Evolutionary conservation across 768 basidiomycete species (phyloP).

Genomic region (Amyloporia xantha): DNA sequence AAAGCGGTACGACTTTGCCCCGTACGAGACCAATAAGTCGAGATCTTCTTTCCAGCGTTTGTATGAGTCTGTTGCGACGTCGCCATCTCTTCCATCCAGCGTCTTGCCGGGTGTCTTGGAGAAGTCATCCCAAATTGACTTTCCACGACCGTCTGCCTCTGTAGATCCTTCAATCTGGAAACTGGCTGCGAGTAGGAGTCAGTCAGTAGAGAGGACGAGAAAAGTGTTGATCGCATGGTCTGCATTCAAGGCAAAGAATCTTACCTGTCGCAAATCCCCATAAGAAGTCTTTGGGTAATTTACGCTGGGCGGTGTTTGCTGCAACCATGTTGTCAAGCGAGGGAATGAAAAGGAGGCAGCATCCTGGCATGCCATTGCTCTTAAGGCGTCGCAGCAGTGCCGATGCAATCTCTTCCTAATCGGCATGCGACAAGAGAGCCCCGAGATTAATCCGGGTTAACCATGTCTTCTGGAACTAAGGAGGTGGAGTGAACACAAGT

Average conservation of each 20-base stretch:
- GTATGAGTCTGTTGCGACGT: slow-evolving; percentile 69
- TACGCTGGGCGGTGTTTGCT: slow-evolving; percentile 14
- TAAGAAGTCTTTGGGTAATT: slow-evolving; percentile 51
- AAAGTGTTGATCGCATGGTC: slow-evolving; percentile 1
- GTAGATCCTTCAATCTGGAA: slow-evolving; percentile 74
- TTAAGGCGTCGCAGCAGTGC: slow-evolving; percentile 13
- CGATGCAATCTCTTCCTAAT: slow-evolving; percentile 24
- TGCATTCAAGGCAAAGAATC: slow-evolving; percentile 16
- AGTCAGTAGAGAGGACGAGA: not conserved
- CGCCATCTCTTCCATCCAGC: slow-evolving; percentile 57
- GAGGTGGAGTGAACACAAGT: slow-evolving; percentile 4
- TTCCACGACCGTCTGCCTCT: slow-evolving; percentile 52
- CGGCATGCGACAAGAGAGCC: slow-evolving; percentile 30
- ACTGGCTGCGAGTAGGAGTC: slow-evolving; percentile 35
- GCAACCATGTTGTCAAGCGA: slow-evolving; percentile 23
- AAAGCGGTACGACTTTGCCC: slow-evolving; percentile 70
- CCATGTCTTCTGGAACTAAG: slow-evolving; percentile 2
- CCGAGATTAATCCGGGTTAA: slow-evolving; percentile 45
- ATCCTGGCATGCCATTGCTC: slow-evolving; percentile 16
- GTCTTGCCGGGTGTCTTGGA: slow-evolving; percentile 61
- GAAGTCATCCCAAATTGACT: slow-evolving; percentile 74
- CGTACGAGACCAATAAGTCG: slow-evolving; percentile 52
- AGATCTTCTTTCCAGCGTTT: slow-evolving; percentile 63
- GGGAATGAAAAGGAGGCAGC: slow-evolving; percentile 22
- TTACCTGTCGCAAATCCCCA: slow-evolving; percentile 69